phyloP scores from a whole-genome alignment of 495 filamentous ascomycete species.

The Penicillium malachiteum region DNA sequence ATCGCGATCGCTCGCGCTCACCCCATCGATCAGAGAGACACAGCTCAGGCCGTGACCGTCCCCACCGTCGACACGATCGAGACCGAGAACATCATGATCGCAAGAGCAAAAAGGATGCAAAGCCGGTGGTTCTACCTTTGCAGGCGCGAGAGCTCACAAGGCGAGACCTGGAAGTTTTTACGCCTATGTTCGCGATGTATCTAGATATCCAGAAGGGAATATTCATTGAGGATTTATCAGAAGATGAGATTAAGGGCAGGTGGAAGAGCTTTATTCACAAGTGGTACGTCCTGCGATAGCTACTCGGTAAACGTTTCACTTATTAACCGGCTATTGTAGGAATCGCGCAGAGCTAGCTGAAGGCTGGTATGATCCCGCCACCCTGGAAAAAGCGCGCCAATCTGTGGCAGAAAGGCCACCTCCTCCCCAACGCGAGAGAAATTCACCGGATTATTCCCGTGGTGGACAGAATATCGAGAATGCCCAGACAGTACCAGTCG shows the following conservation, averaged over 20 bases:
- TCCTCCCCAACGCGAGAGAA: conserved; percentile 7
- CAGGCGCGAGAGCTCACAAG: conserved; percentile 63
- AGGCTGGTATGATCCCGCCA: conserved; percentile 87
- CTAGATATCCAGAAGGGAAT: conserved; percentile 85
- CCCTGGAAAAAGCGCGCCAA: conserved; percentile 50
- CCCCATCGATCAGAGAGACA: conserved; percentile 29
- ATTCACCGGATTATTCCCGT: conserved; percentile 29
- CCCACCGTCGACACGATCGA: conserved; percentile 13
- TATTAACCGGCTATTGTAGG: conserved; percentile 41
- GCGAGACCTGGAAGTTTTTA: conserved; percentile 59
- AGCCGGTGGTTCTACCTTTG: conserved; percentile 58
- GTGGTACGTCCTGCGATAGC: conserved; percentile 61
- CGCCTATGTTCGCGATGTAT: conserved; percentile 79
- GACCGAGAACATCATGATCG: conserved; percentile 13
- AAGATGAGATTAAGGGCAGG: conserved; percentile 71
- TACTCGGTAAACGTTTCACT: neutral
- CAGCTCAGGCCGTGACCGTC: conserved; percentile 15
- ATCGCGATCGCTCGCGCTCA: conserved; percentile 25
- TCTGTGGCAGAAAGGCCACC: conserved; percentile 15
- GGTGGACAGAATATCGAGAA: conserved; percentile 10
- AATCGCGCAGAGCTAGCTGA: conserved; percentile 89
- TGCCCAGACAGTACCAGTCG: conserved; percentile 12
- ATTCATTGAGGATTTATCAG: conserved; percentile 59
- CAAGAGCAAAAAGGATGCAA: conserved; percentile 9
- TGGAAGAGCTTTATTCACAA: conserved; percentile 93